Percentiles rank a stretch among this genome's conserved stretches.
Conservation (phyloP, 2,329 filamentous ascomycete species). For the Colletotrichum chrysophilum region DNA sequence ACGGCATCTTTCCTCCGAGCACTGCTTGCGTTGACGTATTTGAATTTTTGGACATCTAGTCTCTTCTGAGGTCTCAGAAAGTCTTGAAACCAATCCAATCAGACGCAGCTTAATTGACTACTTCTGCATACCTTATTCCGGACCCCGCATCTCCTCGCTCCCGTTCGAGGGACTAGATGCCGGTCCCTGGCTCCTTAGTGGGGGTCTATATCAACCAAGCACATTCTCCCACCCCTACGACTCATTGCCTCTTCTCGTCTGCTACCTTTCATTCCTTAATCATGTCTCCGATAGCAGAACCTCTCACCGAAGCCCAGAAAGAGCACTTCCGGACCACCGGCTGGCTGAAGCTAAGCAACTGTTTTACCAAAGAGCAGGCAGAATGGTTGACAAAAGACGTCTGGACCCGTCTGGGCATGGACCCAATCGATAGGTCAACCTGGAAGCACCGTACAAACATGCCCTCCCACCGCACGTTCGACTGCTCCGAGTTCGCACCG, state of each 20-base stretch:
- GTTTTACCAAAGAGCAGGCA: constrained; percentile 44
- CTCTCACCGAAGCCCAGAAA: constrained; percentile 42
- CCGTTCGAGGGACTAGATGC: neutral
- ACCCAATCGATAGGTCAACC: constrained; percentile 66
- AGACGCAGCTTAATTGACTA: neutral
- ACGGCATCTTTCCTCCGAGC: neutral
- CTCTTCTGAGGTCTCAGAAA: neutral
- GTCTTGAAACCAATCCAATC: neutral
- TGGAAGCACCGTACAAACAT: constrained; percentile 71
- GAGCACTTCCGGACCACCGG: constrained; percentile 45
- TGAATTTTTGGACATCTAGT: neutral
- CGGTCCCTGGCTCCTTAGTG: neutral
- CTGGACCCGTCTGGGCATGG: constrained; percentile 71
- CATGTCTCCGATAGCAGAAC: constrained; percentile 19
- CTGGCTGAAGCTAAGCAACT: constrained; percentile 36
- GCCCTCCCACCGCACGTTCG: constrained; percentile 62
- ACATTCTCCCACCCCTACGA: neutral
- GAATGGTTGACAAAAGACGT: constrained; percentile 45
- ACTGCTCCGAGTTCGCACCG: constrained; percentile 62
- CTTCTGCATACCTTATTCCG: neutral
- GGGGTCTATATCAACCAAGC: neutral
- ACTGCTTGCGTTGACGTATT: neutral
- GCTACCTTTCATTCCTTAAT: neutral
- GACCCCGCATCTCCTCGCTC: neutral
- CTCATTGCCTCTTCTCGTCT: neutral